phyloP scores from a whole-genome alignment of 2,329 filamentous ascomycete species.

The Emmonsiellopsis sp. region DNA sequence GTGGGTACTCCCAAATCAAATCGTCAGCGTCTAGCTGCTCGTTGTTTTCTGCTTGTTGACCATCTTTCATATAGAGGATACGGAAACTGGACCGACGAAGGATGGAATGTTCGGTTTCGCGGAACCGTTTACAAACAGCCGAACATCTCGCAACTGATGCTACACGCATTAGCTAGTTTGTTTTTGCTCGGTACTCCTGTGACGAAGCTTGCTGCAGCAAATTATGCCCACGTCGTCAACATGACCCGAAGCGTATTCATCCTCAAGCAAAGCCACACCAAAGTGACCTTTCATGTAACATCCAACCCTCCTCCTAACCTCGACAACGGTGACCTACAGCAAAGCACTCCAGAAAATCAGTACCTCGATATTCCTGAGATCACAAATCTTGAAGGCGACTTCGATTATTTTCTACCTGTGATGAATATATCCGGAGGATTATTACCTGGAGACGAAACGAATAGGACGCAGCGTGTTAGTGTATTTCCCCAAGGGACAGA shows the following conservation, averaged over 20 bases:
- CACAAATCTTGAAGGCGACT: slow-evolving; percentile 61
- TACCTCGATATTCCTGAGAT: slow-evolving; percentile 57
- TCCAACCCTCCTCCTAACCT: slow-evolving; percentile 49
- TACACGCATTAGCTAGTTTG: slow-evolving; percentile 59
- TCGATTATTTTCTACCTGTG: slow-evolving; percentile 60
- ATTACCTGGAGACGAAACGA: slow-evolving; percentile 54
- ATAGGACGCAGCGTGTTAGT: slow-evolving; percentile 57
- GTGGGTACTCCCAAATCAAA: slow-evolving; percentile 1
- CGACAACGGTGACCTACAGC: slow-evolving; percentile 45
- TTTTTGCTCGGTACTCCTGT: slow-evolving; percentile 60
- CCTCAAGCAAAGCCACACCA: slow-evolving; percentile 49
- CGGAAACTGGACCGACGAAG: slow-evolving; percentile 68
- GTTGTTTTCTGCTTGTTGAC: neutral
- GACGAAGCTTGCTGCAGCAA: slow-evolving; percentile 45
- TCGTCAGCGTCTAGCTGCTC: neutral
- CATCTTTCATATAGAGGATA: slow-evolving; percentile 27
- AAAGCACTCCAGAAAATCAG: slow-evolving; percentile 47
- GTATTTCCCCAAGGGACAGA: slow-evolving; percentile 56
- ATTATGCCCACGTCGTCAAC: slow-evolving; percentile 62
- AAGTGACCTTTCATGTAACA: slow-evolving; percentile 5
- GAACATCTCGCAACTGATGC: slow-evolving; percentile 52
- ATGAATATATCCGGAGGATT: slow-evolving; percentile 45
- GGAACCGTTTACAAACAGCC: slow-evolving; percentile 77
- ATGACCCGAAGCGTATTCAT: slow-evolving; percentile 64
- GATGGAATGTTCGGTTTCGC: slow-evolving; percentile 67